Evolutionary conservation across 768 basidiomycete genomes (phyloP).

Genomic region (Lactarius hatsudake): DNA sequence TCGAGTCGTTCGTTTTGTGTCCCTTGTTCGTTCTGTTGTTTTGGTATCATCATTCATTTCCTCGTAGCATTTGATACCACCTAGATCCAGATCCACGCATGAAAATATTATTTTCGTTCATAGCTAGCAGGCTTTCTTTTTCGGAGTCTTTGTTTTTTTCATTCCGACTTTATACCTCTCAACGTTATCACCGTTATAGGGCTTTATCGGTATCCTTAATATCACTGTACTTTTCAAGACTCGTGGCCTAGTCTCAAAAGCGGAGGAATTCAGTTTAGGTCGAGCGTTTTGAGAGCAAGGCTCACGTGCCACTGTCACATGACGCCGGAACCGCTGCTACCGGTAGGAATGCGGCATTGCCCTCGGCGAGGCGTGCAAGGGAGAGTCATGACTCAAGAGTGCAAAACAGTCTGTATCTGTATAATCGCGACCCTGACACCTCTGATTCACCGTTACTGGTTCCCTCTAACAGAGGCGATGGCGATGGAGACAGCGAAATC

Average conservation of each 20-base stretch:
- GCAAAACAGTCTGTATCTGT: too few species aligned
- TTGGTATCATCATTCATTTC: conserved; percentile 7
- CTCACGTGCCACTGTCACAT: too few species aligned
- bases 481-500: too few species aligned
- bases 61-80: not conserved
- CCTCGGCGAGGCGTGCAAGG: conserved; percentile 22
- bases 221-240: conserved; percentile 4
- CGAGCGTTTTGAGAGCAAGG: too few species aligned
- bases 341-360: not conserved
- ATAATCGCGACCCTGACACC: too few species aligned
- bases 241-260: not conserved
- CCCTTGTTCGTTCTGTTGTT: not conserved
- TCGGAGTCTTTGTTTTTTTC: too few species aligned
- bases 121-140: not conserved
- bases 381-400: not conserved
- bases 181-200: not conserved
- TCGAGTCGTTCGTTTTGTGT: not conserved
- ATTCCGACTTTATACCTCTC: not conserved
- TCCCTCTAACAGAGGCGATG: too few species aligned
- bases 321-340: not conserved
- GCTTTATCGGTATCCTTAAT: conserved; percentile 16
- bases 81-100: not conserved
- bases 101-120: not conserved
- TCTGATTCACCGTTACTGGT: too few species aligned
- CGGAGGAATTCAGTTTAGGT: not conserved